Evolutionary conservation across 2,329 filamentous ascomycete species (phyloP).

Genomic region (Epichloe sp.): DNA sequence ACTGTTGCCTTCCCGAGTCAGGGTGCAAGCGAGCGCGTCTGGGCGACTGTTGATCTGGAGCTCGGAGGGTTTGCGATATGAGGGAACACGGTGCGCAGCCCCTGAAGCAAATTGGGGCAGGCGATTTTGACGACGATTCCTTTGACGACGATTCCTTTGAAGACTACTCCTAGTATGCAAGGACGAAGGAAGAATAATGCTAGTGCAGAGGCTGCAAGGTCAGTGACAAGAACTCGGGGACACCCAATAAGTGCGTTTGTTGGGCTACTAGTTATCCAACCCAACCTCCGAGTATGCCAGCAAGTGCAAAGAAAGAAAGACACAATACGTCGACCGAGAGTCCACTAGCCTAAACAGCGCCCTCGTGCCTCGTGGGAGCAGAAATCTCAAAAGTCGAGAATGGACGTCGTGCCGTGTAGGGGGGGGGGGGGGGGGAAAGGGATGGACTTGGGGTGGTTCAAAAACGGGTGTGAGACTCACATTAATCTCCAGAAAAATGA

Average conservation of each 20-base stretch:
- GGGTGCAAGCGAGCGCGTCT: neutral
- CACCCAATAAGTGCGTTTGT: too few relatives aligned
- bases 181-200: too few relatives aligned
- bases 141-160: too few relatives aligned
- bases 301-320: neutral
- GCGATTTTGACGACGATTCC: too few relatives aligned
- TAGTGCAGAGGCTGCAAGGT: too few relatives aligned
- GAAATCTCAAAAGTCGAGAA: neutral
- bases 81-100: too few relatives aligned
- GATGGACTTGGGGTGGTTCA: constrained; percentile 12
- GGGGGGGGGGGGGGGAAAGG: constrained; percentile 6
- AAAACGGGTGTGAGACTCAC: constrained; percentile 16
- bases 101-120: too few relatives aligned
- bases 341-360: neutral
- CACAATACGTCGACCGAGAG: neutral
- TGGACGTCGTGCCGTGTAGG: neutral
- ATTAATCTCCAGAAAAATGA: constrained; percentile 19
- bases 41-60: neutral
- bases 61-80: too few relatives aligned
- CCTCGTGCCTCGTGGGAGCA: neutral
- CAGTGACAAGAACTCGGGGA: too few relatives aligned
- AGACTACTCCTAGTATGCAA: too few relatives aligned
- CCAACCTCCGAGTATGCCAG: too few relatives aligned
- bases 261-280: too few relatives aligned
- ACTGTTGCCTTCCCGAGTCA: neutral